Evolutionary conservation across 2,329 filamentous ascomycete species (phyloP), one percentile per base, ranked within the genome.

Genomic region (Epichloe uncinata): DNA sequence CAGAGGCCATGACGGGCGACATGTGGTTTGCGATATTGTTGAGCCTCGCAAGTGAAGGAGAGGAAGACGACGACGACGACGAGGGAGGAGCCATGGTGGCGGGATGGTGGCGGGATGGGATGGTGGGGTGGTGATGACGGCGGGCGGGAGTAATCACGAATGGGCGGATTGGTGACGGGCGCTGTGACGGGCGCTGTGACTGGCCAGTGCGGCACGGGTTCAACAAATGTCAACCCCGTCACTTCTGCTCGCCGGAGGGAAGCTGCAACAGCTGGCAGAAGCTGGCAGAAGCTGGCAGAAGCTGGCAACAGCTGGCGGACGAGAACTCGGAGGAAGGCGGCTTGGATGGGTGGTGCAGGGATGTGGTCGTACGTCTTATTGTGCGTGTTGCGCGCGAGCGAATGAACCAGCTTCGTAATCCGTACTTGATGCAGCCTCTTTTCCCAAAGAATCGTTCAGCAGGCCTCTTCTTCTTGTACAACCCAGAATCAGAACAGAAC

Each of bases 21-120:
- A 93, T 84, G 69, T 93, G 87, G 63, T 72, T 74, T 60, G 77
- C 74, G 60, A 88, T 77, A 61, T 73, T 82, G 59, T 76, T 73
- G 53, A 83, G 68, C 66, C 79, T 71, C 58, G 72, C 69, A 54
- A 75, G 70, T 52, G 71, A 69, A 51, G 72, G 66, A 53, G 73
- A 68, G 49, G 73, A 68, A 55, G 68, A 69, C 56, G 60, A 3
- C 5, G 34, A 37, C 57, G 61, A 57, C 50, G 56, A 26, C 6
- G 38, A 36, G 55, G 60, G 60, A 44, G 52, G 49, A 51, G 53
- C 49, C 52, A 56, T 55, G 50, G 45, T 55, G 50, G 47, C 42
- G 50, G 50, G 47, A 43, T 49, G 48, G 37, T 26, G 48, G 42
- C 20, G 34, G 18, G n/a, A n/a, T n/a, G n/a, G n/a, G n/a, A n/a